Percentiles rank a stretch among this genome's conserved stretches.
phyloP scores from a whole-genome alignment of 2,329 filamentous ascomycete species.

The Leptoxyphium fumago region DNA sequence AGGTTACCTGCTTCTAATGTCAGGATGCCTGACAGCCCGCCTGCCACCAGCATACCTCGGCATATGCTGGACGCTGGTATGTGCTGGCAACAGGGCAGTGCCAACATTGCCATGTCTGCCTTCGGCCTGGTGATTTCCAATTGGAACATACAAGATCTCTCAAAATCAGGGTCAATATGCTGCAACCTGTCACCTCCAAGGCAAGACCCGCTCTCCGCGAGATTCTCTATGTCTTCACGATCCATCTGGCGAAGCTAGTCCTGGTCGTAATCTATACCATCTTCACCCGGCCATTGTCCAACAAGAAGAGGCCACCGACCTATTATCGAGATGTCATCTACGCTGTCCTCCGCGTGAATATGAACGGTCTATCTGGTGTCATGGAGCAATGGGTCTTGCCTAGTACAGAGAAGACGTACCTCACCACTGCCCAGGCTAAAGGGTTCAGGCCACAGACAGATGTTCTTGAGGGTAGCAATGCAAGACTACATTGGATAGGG shows the following conservation, averaged over 20 bases:
- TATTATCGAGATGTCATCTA: neutral
- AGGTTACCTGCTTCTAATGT: no score
- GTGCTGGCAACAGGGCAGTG: no score
- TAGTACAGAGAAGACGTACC: slow-evolving; percentile 21
- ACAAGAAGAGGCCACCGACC: neutral
- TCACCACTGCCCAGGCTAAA: slow-evolving; percentile 20
- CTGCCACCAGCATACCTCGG: no score
- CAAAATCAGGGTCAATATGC: no score
- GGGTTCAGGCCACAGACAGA: slow-evolving; percentile 24
- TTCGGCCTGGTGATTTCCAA: no score
- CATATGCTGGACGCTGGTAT: no score
- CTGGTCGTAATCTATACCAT: neutral
- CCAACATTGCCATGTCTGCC: no score
- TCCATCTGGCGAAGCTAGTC: neutral
- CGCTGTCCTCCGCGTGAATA: neutral
- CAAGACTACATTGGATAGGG: slow-evolving; percentile 34
- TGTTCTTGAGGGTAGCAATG: slow-evolving; percentile 27
- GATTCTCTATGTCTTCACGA: neutral
- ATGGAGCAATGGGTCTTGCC: slow-evolving; percentile 23
- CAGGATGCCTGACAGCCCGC: no score
- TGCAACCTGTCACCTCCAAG: neutral
- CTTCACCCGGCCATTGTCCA: neutral
- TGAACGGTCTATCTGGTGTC: slow-evolving; percentile 12
- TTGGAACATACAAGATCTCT: no score
- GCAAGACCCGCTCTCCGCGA: neutral